Conservation (phyloP, 805 yeast species). For the Lipomyces starkeyi region DNA sequence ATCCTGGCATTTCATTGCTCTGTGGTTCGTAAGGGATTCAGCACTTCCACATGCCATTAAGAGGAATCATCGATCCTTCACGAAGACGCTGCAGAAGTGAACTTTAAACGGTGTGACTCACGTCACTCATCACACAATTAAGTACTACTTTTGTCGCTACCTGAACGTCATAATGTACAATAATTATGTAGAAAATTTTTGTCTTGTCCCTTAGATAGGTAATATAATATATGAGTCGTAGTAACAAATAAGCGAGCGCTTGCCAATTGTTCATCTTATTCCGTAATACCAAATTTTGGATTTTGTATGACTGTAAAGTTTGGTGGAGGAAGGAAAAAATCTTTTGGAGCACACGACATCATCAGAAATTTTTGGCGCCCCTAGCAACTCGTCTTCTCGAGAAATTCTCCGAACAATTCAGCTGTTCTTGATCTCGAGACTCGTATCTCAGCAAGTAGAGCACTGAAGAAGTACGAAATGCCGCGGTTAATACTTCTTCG, state of each 20-base stretch:
- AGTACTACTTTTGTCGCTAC: not conserved
- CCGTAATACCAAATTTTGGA: not conserved
- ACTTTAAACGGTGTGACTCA: not conserved
- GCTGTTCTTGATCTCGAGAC: not conserved
- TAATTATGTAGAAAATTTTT: not conserved
- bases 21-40: not conserved
- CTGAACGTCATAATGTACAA: no score
- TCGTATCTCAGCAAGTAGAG: not conserved
- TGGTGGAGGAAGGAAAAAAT: not conserved
- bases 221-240: not conserved
- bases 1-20: no score
- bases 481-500: constrained; percentile 9
- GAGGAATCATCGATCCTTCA: no score
- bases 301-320: not conserved
- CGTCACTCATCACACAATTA: not conserved
- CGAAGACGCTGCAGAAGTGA: no score
- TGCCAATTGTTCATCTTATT: not conserved
- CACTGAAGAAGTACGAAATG: not conserved
- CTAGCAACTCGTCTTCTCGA: not conserved
- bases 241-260: not conserved
- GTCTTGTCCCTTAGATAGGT: not conserved
- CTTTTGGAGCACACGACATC: constrained; percentile 5
- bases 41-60: no score
- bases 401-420: not conserved
- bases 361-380: not conserved